phyloP scores from a whole-genome alignment of 2,329 filamentous ascomycete genomes.

The Myriangium duriaei region DNA sequence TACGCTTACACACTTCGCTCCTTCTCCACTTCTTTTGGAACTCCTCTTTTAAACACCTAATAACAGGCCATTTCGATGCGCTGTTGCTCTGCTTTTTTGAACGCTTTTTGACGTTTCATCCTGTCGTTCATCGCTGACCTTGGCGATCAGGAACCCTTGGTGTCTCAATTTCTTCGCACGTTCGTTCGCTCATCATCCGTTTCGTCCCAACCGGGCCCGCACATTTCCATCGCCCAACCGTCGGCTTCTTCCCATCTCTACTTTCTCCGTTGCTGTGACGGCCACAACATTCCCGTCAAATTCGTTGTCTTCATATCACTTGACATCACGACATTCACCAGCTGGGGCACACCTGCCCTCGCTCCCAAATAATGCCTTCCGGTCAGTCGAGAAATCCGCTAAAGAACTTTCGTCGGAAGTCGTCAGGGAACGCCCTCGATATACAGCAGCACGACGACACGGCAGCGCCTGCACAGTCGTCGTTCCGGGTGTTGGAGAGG shows the following conservation, averaged over 20 bases:
- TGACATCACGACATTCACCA: not conserved
- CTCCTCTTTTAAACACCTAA: no score
- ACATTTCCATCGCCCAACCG: constrained; percentile 4
- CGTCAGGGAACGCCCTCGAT: constrained; percentile 42
- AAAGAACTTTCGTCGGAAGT: constrained; percentile 43
- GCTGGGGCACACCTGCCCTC: not conserved
- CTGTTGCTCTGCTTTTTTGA: not conserved
- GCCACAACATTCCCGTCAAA: constrained; percentile 14
- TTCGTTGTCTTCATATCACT: not conserved
- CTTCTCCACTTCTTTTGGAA: no score
- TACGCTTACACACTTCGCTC: no score
- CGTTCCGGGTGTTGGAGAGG: constrained; percentile 44
- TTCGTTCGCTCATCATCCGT: constrained; percentile 9
- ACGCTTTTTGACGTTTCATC: not conserved
- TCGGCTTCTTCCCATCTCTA: constrained; percentile 3
- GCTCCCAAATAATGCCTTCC: constrained; percentile 30
- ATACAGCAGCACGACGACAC: constrained; percentile 12
- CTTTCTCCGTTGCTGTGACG: constrained; percentile 6
- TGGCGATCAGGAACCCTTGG: not conserved
- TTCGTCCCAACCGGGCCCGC: constrained; percentile 7
- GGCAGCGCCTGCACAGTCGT: constrained; percentile 20
- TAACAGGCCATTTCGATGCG: no score
- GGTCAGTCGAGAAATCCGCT: constrained; percentile 38
- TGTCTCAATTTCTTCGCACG: constrained; percentile 6
- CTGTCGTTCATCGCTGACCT: not conserved